Base-by-base conservation (phyloP, 78 protist species). In the Guillardia theta region DNA sequence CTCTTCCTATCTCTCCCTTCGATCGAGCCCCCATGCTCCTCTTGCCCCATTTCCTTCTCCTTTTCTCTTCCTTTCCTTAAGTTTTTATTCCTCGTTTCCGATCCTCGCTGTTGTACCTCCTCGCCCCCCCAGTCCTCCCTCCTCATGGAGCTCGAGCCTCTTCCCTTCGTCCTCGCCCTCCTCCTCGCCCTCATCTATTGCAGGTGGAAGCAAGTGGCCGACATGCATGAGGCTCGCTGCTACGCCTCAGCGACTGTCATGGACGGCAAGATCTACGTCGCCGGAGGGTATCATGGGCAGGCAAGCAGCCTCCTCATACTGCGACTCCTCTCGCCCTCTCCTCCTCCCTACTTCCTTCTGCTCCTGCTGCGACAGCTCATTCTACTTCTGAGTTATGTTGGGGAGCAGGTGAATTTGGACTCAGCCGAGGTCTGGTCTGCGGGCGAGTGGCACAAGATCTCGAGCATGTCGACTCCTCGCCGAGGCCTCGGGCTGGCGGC, bases 161-260 rank as follows among this genome's bases (percentile, higher is more conserved):
- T 50, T 58, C 70, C 2, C 21, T 30, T 8, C 70, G 21, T 1
- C 27, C 3, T 30, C 70, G 2, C 2, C 6, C 2, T 6, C 70
- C 70, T 1, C 70, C 70, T 58, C 70, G 27, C 70, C 27, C 70
- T 6, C 27, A 24, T 8, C 70, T 58, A 24, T 8, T 58, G 27
- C 6, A 0, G 70, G 70, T 58, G 70, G 70, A 24, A 30, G 2
- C 39, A 12, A 43, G 83, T 70, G 45, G 41, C 33, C 4, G 0
- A 43, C 41, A 70, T 70, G 83, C 83, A 33, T 36, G 36, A 70
- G 90, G 33, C 90, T 46, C 90, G 90, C 37, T 78, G 90, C 90
- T 78, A 43, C 50, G 45, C 90, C 37, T 46, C 41, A 18, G 48
- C 48, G 48, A 48, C 90, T 0, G 90, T 0, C 41, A 37, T 37